phyloP scores from a whole-genome alignment of 2,329 filamentous ascomycete species.

The Verticillium nubilum region DNA sequence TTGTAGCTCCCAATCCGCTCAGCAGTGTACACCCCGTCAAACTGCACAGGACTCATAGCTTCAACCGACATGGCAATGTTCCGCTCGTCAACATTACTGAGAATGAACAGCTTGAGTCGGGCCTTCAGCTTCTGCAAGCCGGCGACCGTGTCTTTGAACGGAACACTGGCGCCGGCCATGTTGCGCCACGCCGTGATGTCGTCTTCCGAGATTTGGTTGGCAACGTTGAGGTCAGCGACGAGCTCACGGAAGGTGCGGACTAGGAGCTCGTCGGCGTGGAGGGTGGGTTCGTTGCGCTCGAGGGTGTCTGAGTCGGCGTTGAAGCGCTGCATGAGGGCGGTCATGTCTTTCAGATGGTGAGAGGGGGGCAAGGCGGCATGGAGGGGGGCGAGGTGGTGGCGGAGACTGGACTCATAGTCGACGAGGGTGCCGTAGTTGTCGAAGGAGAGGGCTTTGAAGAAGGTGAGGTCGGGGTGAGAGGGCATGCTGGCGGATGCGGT shows the following conservation, averaged over 20 bases:
- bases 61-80: slow-evolving; percentile 32
- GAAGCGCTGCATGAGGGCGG: slow-evolving; percentile 33
- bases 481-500: background rate
- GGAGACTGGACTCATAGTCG: slow-evolving; percentile 69
- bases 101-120: slow-evolving; percentile 52
- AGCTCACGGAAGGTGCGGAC: slow-evolving; percentile 36
- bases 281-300: slow-evolving; percentile 45
- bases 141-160: slow-evolving; percentile 51
- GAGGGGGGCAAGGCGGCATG: slow-evolving; percentile 32
- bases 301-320: slow-evolving; percentile 40
- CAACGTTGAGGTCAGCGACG: slow-evolving; percentile 32
- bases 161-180: slow-evolving; percentile 46
- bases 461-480: slow-evolving; percentile 2
- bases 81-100: slow-evolving; percentile 53
- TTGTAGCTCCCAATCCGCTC: slow-evolving; percentile 70
- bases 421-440: slow-evolving; percentile 78
- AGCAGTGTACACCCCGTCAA: slow-evolving; percentile 64
- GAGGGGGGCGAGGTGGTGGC: slow-evolving; percentile 43
- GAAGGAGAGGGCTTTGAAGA: slow-evolving; percentile 53
- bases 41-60: slow-evolving; percentile 31
- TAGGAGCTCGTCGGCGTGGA: slow-evolving; percentile 55
- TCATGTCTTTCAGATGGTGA: slow-evolving; percentile 28
- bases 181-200: slow-evolving; percentile 34
- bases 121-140: slow-evolving; percentile 43
- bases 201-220: slow-evolving; percentile 29